A percentile compares a stretch with the other conserved stretches of the same genome.
Conservation (phyloP, 352 stramenopile genomes). For the Phytophthora constricta region DNA sequence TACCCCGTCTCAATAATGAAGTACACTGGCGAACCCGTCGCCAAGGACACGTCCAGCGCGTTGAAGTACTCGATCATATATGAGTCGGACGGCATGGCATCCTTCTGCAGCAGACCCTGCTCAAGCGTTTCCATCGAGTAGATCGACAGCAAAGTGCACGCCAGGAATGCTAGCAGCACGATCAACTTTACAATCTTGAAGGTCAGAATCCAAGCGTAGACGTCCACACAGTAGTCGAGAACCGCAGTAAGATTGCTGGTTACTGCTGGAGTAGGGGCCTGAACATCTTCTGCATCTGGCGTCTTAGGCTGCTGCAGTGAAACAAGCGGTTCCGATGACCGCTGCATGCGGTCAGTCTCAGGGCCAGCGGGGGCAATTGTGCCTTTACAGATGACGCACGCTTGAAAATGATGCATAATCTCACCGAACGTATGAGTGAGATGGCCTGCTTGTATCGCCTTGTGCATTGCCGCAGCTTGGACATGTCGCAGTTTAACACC, state of each 20-base stretch:
- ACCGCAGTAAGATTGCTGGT: slow-evolving; percentile 29
- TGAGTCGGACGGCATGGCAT: slow-evolving; percentile 71
- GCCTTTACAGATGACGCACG: too few relatives aligned
- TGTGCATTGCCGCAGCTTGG: too few relatives aligned
- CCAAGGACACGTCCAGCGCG: slow-evolving; percentile 56
- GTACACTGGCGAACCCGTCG: slow-evolving; percentile 68
- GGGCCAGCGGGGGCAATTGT: slow-evolving; percentile 9
- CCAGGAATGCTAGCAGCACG: too few relatives aligned
- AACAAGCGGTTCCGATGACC: slow-evolving; percentile 29
- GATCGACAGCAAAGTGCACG: slow-evolving; percentile 61
- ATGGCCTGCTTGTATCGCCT: too few relatives aligned
- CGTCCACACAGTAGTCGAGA: slow-evolving; percentile 51
- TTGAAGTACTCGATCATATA: slow-evolving; percentile 79
- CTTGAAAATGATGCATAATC: too few relatives aligned
- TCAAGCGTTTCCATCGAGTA: slow-evolving; percentile 59
- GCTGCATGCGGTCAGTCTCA: slow-evolving; percentile 21
- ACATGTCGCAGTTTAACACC: too few relatives aligned
- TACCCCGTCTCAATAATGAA: slow-evolving; percentile 70
- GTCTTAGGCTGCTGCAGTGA: slow-evolving; percentile 40
- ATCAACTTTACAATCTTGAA: too few relatives aligned
- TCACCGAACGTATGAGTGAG: too few relatives aligned
- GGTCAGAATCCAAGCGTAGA: too few relatives aligned
- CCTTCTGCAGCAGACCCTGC: slow-evolving; percentile 60
- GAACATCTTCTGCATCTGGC: slow-evolving; percentile 20
- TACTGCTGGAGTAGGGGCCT: slow-evolving; percentile 18